Evolutionary conservation across 2,329 filamentous ascomycete species (phyloP), one percentile per base, ranked within the genome.

Genomic region (Fusarium sp.): DNA sequence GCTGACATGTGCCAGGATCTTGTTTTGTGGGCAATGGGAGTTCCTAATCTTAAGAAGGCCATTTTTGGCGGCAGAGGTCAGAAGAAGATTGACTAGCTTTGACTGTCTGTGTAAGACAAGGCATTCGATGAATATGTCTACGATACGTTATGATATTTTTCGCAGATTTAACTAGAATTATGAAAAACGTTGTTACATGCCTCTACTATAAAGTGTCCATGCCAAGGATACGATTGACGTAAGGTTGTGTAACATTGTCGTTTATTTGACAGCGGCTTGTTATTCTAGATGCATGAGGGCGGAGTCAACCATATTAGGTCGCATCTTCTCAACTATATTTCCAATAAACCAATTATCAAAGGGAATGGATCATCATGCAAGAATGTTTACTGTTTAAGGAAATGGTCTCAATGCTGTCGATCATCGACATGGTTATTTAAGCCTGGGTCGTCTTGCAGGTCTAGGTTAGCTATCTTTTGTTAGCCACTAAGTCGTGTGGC

Each of bases 1-100:
- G 14, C 53, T 67, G 22, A 62, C 38, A n/a, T 29, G 12, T 33
- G 14, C 6, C 24, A 75, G 73, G 71, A 75, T 44, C 8, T 73
- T 5, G 27, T 74, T 6, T 40, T 74, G 17, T 42, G 53, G 6
- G 40, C 61, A 4, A 71, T 73, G 67, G 64, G 56, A 6, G 22
- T 70, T 20, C 73, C 72, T 8, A 46, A 72, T 33, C 61, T 75
- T 24, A 73, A 71, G 53, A 66, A 70, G 38, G 64, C 65, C 1
- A 59, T 74, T 20, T 49, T 67, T 27, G 61, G 59, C 6, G 24
- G 40, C 31, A 57, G 66, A 20, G 16, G 5, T 22, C 17, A 64
- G 11, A 53, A 55, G 51, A 58, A 40, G 38, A 40, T 14, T 10
- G 44, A 62, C 17, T 35, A 55, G 49, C 4, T 22, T 2, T 36